phyloP scores from a whole-genome alignment of 73 alveolate genomes.

The Paramecium pentaurelia region DNA sequence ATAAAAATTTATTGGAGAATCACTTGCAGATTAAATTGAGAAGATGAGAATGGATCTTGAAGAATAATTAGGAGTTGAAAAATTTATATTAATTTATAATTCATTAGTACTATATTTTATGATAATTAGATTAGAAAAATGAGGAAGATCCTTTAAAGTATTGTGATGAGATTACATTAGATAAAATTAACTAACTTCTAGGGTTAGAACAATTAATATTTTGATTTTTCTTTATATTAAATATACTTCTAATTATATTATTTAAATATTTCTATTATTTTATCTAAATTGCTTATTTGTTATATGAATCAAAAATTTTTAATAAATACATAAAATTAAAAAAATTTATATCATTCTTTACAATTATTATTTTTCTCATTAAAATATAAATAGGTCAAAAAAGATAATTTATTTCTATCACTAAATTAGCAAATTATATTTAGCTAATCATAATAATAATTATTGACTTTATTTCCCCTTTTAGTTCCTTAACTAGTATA shows the following conservation, averaged over 20 bases:
- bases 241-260: background rate
- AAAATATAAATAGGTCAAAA: no score
- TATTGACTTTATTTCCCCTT: no score
- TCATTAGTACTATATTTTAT: background rate
- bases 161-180: background rate
- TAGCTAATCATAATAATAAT: no score
- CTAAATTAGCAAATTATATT: no score
- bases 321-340: no score
- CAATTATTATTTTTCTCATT: no score
- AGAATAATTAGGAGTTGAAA: background rate
- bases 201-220: background rate
- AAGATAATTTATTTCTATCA: no score
- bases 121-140: conserved; percentile 16
- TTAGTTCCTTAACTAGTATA: no score
- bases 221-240: background rate
- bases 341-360: no score
- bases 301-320: no score
- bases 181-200: background rate
- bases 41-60: conserved; percentile 36
- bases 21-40: conserved; percentile 2
- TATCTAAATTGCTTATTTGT: no score
- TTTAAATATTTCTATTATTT: background rate
- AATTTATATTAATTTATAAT: background rate
- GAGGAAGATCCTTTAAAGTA: background rate
- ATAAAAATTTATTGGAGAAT: background rate